Evolutionary conservation across 257 asterid species (phyloP).

Genomic region (Hygrophila difformis): DNA sequence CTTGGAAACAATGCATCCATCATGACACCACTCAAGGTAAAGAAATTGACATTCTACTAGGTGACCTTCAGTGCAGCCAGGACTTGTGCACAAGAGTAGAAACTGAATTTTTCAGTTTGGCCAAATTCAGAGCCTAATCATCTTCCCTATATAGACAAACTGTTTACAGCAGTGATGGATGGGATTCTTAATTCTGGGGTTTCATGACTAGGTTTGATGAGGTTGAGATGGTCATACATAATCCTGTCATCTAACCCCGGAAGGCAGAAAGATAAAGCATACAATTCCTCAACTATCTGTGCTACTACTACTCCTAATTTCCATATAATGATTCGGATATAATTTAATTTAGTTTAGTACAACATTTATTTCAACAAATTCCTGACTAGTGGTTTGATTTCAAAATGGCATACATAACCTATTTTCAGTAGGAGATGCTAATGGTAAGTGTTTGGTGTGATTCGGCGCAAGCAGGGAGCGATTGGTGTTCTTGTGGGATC

Average conservation of each 20-base stretch:
- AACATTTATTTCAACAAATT: too few species aligned
- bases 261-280: slow-evolving; percentile 30
- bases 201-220: background rate
- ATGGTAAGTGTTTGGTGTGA: too few species aligned
- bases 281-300: too few species aligned
- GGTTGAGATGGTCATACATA: background rate
- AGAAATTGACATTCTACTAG: slow-evolving; percentile 37
- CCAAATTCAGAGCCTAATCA: slow-evolving; percentile 30
- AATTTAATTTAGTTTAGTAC: too few species aligned
- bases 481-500: too few species aligned
- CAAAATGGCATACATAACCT: slow-evolving; percentile 33
- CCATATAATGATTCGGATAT: too few species aligned
- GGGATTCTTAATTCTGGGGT: background rate
- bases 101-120: background rate
- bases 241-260: slow-evolving; percentile 24
- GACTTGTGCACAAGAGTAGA: slow-evolving; percentile 73
- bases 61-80: slow-evolving; percentile 60
- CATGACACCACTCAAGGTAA: slow-evolving; percentile 39
- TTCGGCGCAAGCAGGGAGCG: too few species aligned
- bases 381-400: too few species aligned
- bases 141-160: background rate
- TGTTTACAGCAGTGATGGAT: background rate
- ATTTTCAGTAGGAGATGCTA: too few species aligned
- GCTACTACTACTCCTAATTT: too few species aligned
- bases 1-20: slow-evolving; percentile 74